Evolutionary conservation across 495 filamentous ascomycete species (phyloP), one percentile per base, ranked within the genome.

Genomic region (Oleoguttula mirabilis): DNA sequence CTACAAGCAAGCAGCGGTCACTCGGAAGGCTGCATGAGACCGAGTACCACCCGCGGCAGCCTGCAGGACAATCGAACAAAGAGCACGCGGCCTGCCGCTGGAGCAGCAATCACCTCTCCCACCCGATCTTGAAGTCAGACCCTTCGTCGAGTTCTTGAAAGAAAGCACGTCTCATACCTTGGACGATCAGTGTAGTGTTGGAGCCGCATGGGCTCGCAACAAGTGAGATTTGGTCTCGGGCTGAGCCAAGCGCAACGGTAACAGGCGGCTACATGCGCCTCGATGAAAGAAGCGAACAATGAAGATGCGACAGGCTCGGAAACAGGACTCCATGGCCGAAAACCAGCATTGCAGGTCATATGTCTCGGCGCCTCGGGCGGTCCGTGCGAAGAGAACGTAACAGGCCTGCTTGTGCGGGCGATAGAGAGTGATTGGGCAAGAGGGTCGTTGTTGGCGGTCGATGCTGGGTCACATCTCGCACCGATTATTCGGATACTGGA

Each of bases 401-500:
- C 90, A 3, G 86, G 85, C 8, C 71, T 95, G 25, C 74, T 98
- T 1, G 80, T 95, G 31, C 81, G 88, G 34, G 88, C 87, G 2
- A 70, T 77, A 6, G 66, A 77, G n/a, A 73, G 77, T 23, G 68
- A 70, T 30, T 98, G 90, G 90, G 56, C 70, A 17, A 79, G 74
- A 52, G 77, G 80, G 22, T 94, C 87, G 0, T 55, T 94, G 10
- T 63, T 95, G 5, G 88, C 86, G 21, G 82, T 98, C 32, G 90
- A 98, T 66, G 90, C 85, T 17, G 90, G 90, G 36, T 82, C 83
- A 32, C 85, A 95, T 59, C 71, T 98, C 25, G 72, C 82, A 14
- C 79, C 86, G 21, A 90, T 98, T 33, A 73, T 75, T 34, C 70
- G 71, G 21, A 79, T 90, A 21, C 63, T 96, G 12, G 73, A 70